phyloP scores from a whole-genome alignment of 2,329 filamentous ascomycete species.

The Aspergillus vadensis region DNA sequence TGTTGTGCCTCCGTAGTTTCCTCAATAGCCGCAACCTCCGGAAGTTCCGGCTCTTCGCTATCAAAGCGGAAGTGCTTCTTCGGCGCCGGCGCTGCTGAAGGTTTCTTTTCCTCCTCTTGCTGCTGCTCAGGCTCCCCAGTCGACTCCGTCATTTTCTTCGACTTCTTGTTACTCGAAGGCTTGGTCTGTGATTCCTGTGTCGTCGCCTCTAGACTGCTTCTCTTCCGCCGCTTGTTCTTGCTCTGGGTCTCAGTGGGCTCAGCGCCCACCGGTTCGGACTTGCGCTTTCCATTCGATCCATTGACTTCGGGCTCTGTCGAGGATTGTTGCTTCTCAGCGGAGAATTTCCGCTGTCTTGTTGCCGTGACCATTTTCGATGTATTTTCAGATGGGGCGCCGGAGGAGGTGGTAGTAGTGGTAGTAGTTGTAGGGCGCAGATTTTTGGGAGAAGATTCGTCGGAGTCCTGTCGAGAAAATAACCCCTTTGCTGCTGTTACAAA shows the following conservation, averaged over 20 bases:
- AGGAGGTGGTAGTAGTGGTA: slow-evolving; percentile 11
- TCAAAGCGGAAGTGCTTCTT: slow-evolving; percentile 43
- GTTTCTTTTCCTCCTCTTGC: slow-evolving; percentile 15
- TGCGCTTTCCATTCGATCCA: slow-evolving; percentile 37
- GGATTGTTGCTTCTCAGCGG: slow-evolving; percentile 14
- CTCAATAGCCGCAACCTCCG: slow-evolving; percentile 23
- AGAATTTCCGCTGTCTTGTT: slow-evolving; percentile 32
- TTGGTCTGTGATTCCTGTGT: slow-evolving; percentile 19
- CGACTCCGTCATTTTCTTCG: background rate
- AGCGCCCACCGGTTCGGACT: slow-evolving; percentile 27
- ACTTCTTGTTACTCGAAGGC: slow-evolving; percentile 9
- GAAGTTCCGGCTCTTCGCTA: slow-evolving; percentile 42
- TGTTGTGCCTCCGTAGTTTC: slow-evolving; percentile 22
- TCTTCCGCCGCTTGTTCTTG: slow-evolving; percentile 39
- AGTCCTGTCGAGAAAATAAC: slow-evolving; percentile 39
- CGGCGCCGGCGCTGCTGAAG: slow-evolving; percentile 18
- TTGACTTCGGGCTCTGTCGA: slow-evolving; percentile 19
- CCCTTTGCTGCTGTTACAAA: slow-evolving; percentile 46
- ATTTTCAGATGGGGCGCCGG: slow-evolving; percentile 7
- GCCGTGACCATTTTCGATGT: slow-evolving; percentile 39
- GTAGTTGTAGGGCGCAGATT: slow-evolving; percentile 2
- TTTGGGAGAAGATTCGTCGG: slow-evolving; percentile 21
- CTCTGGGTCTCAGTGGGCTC: slow-evolving; percentile 28
- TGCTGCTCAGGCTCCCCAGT: slow-evolving; percentile 14
- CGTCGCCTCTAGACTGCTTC: slow-evolving; percentile 25